Conservation (phyloP, 164 flowering plant genomes). For the Magnolia changhungtana region DNA sequence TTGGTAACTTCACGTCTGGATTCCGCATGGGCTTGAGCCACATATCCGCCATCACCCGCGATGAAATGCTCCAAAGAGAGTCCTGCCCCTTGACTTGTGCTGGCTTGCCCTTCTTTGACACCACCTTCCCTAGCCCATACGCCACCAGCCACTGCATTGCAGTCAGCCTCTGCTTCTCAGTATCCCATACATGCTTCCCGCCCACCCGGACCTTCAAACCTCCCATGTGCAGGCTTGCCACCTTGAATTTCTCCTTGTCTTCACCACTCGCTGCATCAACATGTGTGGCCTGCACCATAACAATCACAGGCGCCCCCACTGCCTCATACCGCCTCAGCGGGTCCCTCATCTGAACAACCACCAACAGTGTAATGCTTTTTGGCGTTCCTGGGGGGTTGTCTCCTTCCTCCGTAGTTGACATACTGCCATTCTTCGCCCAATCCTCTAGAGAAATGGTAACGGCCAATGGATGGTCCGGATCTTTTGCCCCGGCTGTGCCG, state of each 20-base stretch:
- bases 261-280: slow-evolving; percentile 22
- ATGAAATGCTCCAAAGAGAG: slow-evolving; percentile 80
- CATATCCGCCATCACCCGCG: slow-evolving; percentile 85
- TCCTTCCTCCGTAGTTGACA: slow-evolving; percentile 6
- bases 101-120: slow-evolving; percentile 50
- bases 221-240: slow-evolving; percentile 70
- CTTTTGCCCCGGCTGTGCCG: slow-evolving; percentile 13
- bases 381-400: not conserved
- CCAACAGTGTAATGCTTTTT: slow-evolving; percentile 36
- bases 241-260: slow-evolving; percentile 54
- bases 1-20: slow-evolving; percentile 73
- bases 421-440: slow-evolving; percentile 37
- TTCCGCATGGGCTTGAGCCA: slow-evolving; percentile 91
- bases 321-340: slow-evolving; percentile 72
- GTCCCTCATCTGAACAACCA: slow-evolving; percentile 70
- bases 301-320: slow-evolving; percentile 79
- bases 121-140: slow-evolving; percentile 65
- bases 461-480: slow-evolving; percentile 32
- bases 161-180: slow-evolving; percentile 77
- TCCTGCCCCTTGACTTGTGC: slow-evolving; percentile 46
- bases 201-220: slow-evolving; percentile 55
- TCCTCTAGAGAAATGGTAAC: slow-evolving; percentile 60
- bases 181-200: slow-evolving; percentile 59
- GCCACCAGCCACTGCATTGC: slow-evolving; percentile 92
- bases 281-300: slow-evolving; percentile 47